phyloP scores from a whole-genome alignment of 73 alveolate genomes.

The Tetrahymena borealis region DNA sequence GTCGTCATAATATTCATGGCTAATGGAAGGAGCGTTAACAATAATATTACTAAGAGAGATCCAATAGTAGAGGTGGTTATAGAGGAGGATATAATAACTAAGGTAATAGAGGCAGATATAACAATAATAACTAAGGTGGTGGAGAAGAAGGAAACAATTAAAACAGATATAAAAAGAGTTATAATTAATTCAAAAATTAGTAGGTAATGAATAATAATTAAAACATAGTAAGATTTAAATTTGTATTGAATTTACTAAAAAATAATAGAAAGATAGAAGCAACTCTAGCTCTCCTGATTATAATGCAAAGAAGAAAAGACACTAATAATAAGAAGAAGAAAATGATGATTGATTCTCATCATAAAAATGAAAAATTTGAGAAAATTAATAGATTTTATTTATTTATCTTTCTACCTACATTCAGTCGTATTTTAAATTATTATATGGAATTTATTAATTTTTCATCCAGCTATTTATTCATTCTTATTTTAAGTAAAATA shows the following conservation, averaged over 20 bases:
- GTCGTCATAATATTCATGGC: slow-evolving; percentile 6
- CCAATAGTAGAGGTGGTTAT: background rate
- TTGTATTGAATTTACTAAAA: background rate
- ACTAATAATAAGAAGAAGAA: background rate
- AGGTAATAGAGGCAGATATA: background rate
- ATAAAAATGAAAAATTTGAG: too few relatives aligned
- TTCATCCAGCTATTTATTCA: too few relatives aligned
- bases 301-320: background rate
- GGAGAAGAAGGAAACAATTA: background rate
- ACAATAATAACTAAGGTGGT: background rate
- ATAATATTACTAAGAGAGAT: background rate
- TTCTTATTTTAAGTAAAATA: too few relatives aligned
- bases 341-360: background rate
- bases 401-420: too few relatives aligned
- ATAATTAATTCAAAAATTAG: background rate
- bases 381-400: too few relatives aligned
- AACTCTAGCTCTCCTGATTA: background rate
- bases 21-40: background rate
- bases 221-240: background rate
- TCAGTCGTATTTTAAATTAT: too few relatives aligned
- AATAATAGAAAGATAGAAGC: background rate
- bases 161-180: background rate
- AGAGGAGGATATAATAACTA: background rate
- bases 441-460: too few relatives aligned
- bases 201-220: background rate